These are phyloP conservation scores for Suhomyces chickasaworum DNA, from an alignment of 1,139 yeast species.

Conservation along the genomic window DNA sequence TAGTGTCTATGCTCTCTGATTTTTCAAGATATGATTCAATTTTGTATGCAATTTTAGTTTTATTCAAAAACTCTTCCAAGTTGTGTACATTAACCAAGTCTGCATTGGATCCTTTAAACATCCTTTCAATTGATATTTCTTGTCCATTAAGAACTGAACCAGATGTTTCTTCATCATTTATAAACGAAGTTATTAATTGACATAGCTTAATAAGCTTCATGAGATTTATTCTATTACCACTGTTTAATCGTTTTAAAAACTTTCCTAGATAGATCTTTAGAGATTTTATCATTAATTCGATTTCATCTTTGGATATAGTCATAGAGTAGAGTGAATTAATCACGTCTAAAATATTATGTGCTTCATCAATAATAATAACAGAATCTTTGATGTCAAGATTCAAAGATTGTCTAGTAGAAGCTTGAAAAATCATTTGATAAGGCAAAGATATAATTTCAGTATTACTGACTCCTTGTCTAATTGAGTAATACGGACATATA, in stretches of 20 bases:
- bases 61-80: slow-evolving; percentile 61
- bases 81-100: slow-evolving; percentile 73
- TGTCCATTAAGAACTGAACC: slow-evolving; percentile 51
- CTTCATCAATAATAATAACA: slow-evolving; percentile 85
- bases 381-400: slow-evolving; percentile 63
- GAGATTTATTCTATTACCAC: slow-evolving; percentile 74
- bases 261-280: slow-evolving; percentile 58
- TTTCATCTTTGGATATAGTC: slow-evolving; percentile 52
- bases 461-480: slow-evolving; percentile 54
- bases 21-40: slow-evolving; percentile 70
- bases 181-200: slow-evolving; percentile 51
- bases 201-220: slow-evolving; percentile 65
- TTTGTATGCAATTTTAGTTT: slow-evolving; percentile 80
- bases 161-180: slow-evolving; percentile 27
- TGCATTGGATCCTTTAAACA: slow-evolving; percentile 60
- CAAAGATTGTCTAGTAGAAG: slow-evolving; percentile 60
- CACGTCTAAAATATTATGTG: slow-evolving; percentile 84
- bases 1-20: slow-evolving; percentile 12
- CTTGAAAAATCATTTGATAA: slow-evolving; percentile 75
- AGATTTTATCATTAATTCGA: slow-evolving; percentile 45
- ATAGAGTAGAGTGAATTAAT: slow-evolving; percentile 71
- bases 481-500: slow-evolving; percentile 83
- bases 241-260: slow-evolving; percentile 63
- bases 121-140: slow-evolving; percentile 51
- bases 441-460: slow-evolving; percentile 85